phyloP scores from a whole-genome alignment of 2,329 filamentous ascomycete genomes.

The Pestalotiopsis sp. region DNA sequence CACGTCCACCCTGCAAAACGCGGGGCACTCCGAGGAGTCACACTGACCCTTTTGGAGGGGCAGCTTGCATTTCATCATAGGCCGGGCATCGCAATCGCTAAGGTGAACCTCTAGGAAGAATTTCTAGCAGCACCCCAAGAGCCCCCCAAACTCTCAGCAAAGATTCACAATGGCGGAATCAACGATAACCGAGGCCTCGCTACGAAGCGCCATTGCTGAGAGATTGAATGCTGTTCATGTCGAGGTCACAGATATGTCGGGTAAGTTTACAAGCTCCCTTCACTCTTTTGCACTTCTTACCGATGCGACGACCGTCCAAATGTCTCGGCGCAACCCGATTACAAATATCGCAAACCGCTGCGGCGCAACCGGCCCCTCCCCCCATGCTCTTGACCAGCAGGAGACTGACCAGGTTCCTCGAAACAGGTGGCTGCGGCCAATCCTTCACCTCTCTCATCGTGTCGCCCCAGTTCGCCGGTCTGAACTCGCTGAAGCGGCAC shows the following conservation, averaged over 20 bases:
- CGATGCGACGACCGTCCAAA: neutral
- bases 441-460: slow-evolving; percentile 63
- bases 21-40: neutral
- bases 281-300: slow-evolving; percentile 10
- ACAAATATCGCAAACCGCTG: neutral
- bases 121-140: neutral
- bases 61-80: slow-evolving; percentile 12
- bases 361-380: neutral
- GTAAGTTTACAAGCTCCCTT: slow-evolving; percentile 50
- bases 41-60: slow-evolving; percentile 4
- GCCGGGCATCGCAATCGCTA: neutral
- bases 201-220: slow-evolving; percentile 70
- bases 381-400: neutral
- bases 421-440: slow-evolving; percentile 63
- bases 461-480: slow-evolving; percentile 69
- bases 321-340: neutral
- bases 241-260: slow-evolving; percentile 89
- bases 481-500: slow-evolving; percentile 81
- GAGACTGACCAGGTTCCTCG: neutral
- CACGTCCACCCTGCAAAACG: neutral
- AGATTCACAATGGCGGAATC: slow-evolving; percentile 50
- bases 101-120: slow-evolving; percentile 21
- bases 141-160: neutral
- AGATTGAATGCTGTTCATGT: slow-evolving; percentile 78
- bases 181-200: slow-evolving; percentile 71